phyloP scores from a whole-genome alignment of 2,329 filamentous ascomycete genomes.

The Xylariaceae sp. region DNA sequence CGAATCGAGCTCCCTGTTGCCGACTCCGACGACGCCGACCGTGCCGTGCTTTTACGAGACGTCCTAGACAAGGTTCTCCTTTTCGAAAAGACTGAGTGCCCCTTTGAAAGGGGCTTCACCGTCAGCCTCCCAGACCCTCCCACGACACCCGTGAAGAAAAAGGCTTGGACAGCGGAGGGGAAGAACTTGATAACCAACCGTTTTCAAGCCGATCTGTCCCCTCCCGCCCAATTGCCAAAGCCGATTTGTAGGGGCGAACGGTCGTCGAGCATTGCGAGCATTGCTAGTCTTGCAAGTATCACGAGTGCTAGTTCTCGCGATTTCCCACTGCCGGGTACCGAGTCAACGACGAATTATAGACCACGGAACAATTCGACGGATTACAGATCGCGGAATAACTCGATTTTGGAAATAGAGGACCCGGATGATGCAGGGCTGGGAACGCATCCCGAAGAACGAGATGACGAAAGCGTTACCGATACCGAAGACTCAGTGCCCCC shows the following conservation, averaged over 20 bases:
- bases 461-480: background rate
- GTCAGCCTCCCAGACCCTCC: slow-evolving; percentile 67
- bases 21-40: slow-evolving; percentile 56
- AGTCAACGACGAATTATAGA: background rate
- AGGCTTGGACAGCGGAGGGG: slow-evolving; percentile 59
- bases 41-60: slow-evolving; percentile 61
- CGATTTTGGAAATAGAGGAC: background rate
- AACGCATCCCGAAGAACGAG: background rate
- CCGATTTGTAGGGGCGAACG: slow-evolving; percentile 23
- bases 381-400: background rate
- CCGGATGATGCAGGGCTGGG: background rate
- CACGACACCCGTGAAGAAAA: slow-evolving; percentile 59
- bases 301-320: slow-evolving; percentile 8
- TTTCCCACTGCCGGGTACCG: slow-evolving; percentile 3
- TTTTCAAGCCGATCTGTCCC: slow-evolving; percentile 25
- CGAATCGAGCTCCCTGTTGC: slow-evolving; percentile 76
- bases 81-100: slow-evolving; percentile 84
- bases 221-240: slow-evolving; percentile 21
- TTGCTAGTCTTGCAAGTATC: no score
- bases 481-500: background rate
- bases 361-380: background rate
- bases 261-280: slow-evolving; percentile 1
- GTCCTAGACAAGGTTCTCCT: slow-evolving; percentile 69
- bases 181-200: slow-evolving; percentile 39
- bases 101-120: slow-evolving; percentile 72